Base-by-base conservation (phyloP, 148 eudicot genomes). In the Rhododendron kiyosumense region DNA sequence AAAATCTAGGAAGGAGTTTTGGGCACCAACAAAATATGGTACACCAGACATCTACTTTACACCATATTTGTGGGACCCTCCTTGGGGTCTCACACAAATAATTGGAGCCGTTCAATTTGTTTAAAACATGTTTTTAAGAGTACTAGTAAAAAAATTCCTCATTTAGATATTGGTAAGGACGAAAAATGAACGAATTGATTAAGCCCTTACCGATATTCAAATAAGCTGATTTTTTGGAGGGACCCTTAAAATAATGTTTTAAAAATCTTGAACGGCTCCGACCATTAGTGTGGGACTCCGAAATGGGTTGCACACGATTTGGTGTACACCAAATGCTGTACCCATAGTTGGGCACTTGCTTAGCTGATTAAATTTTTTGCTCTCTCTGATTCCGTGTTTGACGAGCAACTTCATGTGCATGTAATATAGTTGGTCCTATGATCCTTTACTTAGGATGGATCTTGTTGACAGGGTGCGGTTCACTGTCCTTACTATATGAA, bases 401-500 rank as follows among this genome's bases (percentile, higher is more conserved):
- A 71, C 49, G 15, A 69, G 52, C 15, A 17, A 52, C 41, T 65
- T 61, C 78, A 49, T 43, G 22, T 78, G 38, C 84, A 51, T 36
- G 43, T 20, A 12, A 48, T 73, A 11, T 38, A 18, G 59, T 32
- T 81, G 32, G 26, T 46, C 76, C 30, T 81, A 8, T 75, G 49
- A n/a, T 11, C 61, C 38, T 78, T 46, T 48, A 76, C 54, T 69
- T 51, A 52, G 14, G 78, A 32, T 81, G 81, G 12, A 69, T 79
- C 24, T 71, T 85, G 54, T 77, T 34, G 24, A 63, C 92, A 97
- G 99, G 98, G 98, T 73, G 93, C 93, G 73, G 48, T 85, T 43
- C 89, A 93, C 76, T 95, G 99, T 48, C 93, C 98, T 1, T 97
- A 93, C 87, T 97, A 97, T 89, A 93, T 97, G 98, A 95, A 97